Evolutionary conservation across 169 alveolate species (phyloP).

Genomic region (Cyclospora cayetanensis): DNA sequence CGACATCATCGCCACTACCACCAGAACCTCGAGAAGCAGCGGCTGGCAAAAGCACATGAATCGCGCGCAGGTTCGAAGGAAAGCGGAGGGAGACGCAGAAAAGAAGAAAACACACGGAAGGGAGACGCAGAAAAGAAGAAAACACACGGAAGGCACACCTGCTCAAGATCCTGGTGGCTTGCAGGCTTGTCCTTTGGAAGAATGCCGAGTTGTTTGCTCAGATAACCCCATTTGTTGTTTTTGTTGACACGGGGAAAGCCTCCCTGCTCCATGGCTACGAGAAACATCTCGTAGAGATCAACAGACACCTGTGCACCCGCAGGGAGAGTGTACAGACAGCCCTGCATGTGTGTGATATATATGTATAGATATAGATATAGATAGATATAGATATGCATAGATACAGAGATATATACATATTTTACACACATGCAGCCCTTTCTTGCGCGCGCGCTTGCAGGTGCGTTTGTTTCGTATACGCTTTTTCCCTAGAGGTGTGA

Average conservation of each 20-base stretch:
- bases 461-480: too few species aligned
- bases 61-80: not conserved
- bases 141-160: not conserved
- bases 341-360: too few species aligned
- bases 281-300: conserved; percentile 54
- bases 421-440: too few species aligned
- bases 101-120: not conserved
- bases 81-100: not conserved
- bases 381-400: not conserved
- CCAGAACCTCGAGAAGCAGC: not conserved
- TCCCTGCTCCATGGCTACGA: conserved; percentile 68
- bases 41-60: not conserved
- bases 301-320: too few species aligned
- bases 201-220: conserved; percentile 59
- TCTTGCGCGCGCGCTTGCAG: too few species aligned
- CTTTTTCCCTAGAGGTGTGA: too few species aligned
- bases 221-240: conserved; percentile 69
- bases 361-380: too few species aligned
- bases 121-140: not conserved
- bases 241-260: conserved; percentile 72
- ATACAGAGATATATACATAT: not conserved
- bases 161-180: conserved; percentile 55
- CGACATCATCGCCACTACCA: not conserved
- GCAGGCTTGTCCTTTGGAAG: conserved; percentile 67
- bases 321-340: too few species aligned